Base-by-base conservation (phyloP, 352 stramenopile species). In the Phytophthora sojae region DNA sequence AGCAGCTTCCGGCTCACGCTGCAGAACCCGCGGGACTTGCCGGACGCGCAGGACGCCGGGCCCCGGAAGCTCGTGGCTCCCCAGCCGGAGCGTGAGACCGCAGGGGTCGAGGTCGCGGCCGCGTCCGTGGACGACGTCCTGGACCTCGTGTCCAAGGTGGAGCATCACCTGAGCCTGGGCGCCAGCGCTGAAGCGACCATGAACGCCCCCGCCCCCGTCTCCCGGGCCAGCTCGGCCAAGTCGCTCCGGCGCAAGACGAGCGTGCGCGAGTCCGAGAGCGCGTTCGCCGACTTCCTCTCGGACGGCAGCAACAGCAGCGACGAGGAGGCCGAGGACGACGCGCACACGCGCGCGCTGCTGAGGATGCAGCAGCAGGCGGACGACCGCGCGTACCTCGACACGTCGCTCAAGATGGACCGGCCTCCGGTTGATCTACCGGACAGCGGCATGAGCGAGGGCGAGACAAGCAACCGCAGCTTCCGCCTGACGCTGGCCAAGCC, bases 331-430 rank as follows among this genome's bases (percentile, higher is more conserved):
- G 68, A 79, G 45, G 70, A 85, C 26, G 69, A 80, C 49, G 71
- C 71, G 23, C 67, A 76, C 9, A 69, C 62, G 12, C 42, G 67
- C 6, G 63, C 44, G 0, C 8, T 86, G 26, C 25, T 73, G 57
- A 72, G 81, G 37, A 89, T 89, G 81, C 78, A 86, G 67, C 67
- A 76, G 56, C 77, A 89, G 47, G 79, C 77, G 5, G 81, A 89
- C 63, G 81, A 89, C 65, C 74, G 81, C 64, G 56, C 60, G 35
- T 86, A 81, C 68, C 58, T 81, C 21, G 63, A 79, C 52, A 73
- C 70, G 59, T 60, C 64, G 32, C 77, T 85, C 64, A 67, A 63
- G 47, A 59, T 81, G 63, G 63, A 75, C 14, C 62, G 68, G 5
- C 61, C 62, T 2, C 67, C 67, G 11, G 6, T 42, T 15, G 35